Base-by-base conservation (phyloP, 345 rosid genomes). In the Cardamine chenopodiifolia region DNA sequence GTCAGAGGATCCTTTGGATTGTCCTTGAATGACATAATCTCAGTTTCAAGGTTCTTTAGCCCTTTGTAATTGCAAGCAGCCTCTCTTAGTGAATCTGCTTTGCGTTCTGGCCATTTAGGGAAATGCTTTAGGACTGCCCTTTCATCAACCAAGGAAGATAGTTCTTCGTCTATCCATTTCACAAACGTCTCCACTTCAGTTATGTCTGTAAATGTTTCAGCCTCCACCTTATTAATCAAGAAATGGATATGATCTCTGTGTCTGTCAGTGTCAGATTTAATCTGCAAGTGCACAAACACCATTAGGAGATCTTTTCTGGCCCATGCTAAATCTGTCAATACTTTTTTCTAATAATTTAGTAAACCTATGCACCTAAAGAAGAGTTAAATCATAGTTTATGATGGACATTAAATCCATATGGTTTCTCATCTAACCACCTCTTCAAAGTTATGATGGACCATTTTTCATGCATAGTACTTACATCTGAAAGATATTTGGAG, bases 81-180 rank as follows among this genome's bases (percentile, higher is more conserved):
- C 81, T 95, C 99, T 59, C 97, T 82, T 78, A 95, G 70, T 18
- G 96, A 83, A 60, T 95, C 99, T 35, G 90, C 89, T 82, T 91
- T 91, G 60, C 85, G 78, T 70, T 95, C 99, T 55, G 97, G 97
- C 99, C 99, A 95, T 47, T 85, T 82, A 18, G 90, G 85, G 79
- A 95, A 91, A 79, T 95, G 92, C 84, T 95, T 95, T 82, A 95
- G 59, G 62, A 95, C 99, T 25, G 99, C 99, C 71, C 99, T 87
- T 83, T 95, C 99, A 54, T 95, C 99, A 2, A 91, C 93, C 56
- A 95, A 74, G 18, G 90, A 85, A 19, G 96, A 87, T 34, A 95
- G 78, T 75, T 91, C 92, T 37, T 82, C 65, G 54, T 95, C 99
- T 44, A 95, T 84, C 97, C 96, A 90, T 74, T 88, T 87, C 54